phyloP scores from a whole-genome alignment of 2,329 filamentous ascomycete genomes.

The Gnomoniopsis smithogilvyi region DNA sequence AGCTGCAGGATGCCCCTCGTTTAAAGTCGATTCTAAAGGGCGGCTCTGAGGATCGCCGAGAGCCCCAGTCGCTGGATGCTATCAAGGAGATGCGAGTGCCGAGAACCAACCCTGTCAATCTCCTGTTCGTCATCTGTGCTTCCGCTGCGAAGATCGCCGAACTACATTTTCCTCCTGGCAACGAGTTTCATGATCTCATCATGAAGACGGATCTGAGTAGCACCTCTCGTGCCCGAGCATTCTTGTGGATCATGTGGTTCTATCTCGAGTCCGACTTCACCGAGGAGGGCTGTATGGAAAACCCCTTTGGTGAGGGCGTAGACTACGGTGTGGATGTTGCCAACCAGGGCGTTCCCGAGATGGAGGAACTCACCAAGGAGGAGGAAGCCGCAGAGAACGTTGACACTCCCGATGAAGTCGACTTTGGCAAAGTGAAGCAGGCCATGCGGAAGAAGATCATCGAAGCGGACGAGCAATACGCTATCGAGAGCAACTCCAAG shows the following conservation, averaged over 20 bases:
- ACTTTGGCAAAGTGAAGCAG: constrained; percentile 71
- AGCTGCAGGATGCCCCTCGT: constrained; percentile 91
- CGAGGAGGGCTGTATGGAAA: constrained; percentile 79
- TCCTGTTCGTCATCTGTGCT: constrained; percentile 91
- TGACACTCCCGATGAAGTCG: constrained; percentile 66
- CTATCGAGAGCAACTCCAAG: constrained; percentile 59
- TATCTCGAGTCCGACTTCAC: constrained; percentile 96
- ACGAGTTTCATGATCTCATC: constrained; percentile 94
- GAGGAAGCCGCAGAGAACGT: constrained; percentile 69
- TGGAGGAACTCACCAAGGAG: constrained; percentile 63
- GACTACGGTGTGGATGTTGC: constrained; percentile 63
- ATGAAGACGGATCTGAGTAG: constrained; percentile 87
- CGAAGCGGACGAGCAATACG: constrained; percentile 69
- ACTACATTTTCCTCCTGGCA: constrained; percentile 77
- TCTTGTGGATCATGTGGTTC: constrained; percentile 99
- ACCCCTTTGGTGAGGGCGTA: constrained; percentile 78
- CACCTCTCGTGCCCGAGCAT: constrained; percentile 77
- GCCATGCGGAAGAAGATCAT: constrained; percentile 72
- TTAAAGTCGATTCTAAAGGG: constrained; percentile 97
- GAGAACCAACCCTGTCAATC: constrained; percentile 93
- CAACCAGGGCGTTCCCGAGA: constrained; percentile 66
- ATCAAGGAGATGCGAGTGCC: constrained; percentile 65
- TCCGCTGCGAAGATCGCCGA: constrained; percentile 90
- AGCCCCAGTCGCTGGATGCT: constrained; percentile 80
- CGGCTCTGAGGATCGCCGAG: constrained; percentile 82